Evolutionary conservation across 352 stramenopile species (phyloP).

Genomic region (Pythium brachiatum): DNA sequence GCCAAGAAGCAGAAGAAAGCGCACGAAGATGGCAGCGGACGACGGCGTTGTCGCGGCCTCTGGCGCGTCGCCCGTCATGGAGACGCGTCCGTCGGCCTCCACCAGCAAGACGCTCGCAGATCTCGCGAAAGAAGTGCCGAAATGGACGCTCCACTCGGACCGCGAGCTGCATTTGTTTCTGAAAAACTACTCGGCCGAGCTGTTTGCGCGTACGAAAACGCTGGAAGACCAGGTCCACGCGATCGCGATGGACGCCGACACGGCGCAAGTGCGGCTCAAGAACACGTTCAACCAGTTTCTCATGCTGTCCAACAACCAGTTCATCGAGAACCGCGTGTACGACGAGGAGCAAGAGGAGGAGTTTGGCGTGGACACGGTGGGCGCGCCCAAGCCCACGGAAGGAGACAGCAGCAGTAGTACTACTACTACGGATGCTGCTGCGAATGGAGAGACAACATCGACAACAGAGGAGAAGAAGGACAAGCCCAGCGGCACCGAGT

Average conservation of each 20-base stretch:
- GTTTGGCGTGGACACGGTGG: conserved; percentile 32
- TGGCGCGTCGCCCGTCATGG: conserved; percentile 1
- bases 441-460: conserved; percentile 12
- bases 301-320: conserved; percentile 86
- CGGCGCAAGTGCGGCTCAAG: conserved; percentile 65
- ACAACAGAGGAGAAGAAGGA: conserved; percentile 28
- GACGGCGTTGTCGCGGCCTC: conserved; percentile 1
- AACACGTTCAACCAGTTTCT: conserved; percentile 90
- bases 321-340: conserved; percentile 89
- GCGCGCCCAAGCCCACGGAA: conserved; percentile 17
- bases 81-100: not conserved
- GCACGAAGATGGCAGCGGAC: conserved; percentile 6
- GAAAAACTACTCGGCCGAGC: conserved; percentile 58
- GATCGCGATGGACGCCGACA: conserved; percentile 62
- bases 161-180: conserved; percentile 68
- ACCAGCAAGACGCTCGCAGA: conserved; percentile 9
- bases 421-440: not conserved
- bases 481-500: conserved; percentile 33
- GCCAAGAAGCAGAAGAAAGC: not conserved
- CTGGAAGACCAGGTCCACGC: conserved; percentile 72
- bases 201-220: conserved; percentile 71
- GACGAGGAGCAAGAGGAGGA: conserved; percentile 84
- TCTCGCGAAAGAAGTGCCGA: conserved; percentile 31
- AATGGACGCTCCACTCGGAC: conserved; percentile 78
- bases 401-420: not conserved